Conservation (phyloP, 371 early-diverging fungal species). For the Syncephalis fuscata region DNA sequence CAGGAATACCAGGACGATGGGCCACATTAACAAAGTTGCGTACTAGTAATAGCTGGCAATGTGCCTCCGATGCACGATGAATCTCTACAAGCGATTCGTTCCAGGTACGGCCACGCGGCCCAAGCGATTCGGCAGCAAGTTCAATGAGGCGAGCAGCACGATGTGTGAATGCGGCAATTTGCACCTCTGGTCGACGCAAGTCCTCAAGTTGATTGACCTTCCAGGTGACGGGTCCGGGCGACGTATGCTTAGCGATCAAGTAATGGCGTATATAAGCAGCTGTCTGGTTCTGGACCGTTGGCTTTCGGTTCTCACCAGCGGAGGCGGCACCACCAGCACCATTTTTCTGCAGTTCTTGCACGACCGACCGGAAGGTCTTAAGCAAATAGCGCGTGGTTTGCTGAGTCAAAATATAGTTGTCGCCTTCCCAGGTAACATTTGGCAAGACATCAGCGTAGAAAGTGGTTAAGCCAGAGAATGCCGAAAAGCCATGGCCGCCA, state of each 20-base stretch:
- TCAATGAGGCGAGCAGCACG: constrained; percentile 40
- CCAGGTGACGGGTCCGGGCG: background rate
- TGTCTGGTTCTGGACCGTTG: background rate
- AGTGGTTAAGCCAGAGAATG: constrained; percentile 58
- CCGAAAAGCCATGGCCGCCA: constrained; percentile 79
- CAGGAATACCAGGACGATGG: background rate
- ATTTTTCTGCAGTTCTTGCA: background rate
- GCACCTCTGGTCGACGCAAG: constrained; percentile 36
- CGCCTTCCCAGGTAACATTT: constrained; percentile 72
- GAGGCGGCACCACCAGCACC: background rate
- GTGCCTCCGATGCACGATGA: constrained; percentile 33
- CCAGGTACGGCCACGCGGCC: constrained; percentile 32
- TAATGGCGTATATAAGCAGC: background rate
- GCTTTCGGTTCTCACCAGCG: background rate
- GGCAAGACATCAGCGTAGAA: constrained; percentile 52
- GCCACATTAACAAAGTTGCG: constrained; percentile 23
- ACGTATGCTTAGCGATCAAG: background rate
- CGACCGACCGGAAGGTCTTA: constrained; percentile 1
- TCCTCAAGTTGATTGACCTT: constrained; percentile 16
- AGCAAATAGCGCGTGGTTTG: constrained; percentile 55
- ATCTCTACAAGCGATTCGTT: constrained; percentile 38
- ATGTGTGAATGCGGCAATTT: constrained; percentile 43
- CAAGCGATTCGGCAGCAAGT: constrained; percentile 27
- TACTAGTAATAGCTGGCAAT: constrained; percentile 19
- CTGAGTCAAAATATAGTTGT: constrained; percentile 64